Evolutionary conservation across 495 filamentous ascomycete genomes (phyloP).

Genomic region (Aspergillus haitiensis): DNA sequence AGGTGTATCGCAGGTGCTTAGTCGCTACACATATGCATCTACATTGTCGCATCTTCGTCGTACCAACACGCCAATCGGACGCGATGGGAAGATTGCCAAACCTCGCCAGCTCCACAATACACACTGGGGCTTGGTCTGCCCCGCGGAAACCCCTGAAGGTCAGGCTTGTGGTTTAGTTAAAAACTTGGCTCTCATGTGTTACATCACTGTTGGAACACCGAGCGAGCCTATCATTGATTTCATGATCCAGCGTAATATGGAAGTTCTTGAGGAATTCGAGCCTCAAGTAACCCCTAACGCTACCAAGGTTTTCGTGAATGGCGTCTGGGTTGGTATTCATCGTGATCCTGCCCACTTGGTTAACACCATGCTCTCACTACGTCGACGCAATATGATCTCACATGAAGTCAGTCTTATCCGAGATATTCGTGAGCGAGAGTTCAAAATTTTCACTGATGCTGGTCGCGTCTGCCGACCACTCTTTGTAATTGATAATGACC

Average conservation of each 20-base stretch:
- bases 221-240: constrained; percentile 89
- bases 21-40: constrained; percentile 95
- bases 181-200: constrained; percentile 97
- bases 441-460: constrained; percentile 98
- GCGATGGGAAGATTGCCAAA: constrained; percentile 98
- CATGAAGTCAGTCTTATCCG: constrained; percentile 90
- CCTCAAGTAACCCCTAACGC: constrained; percentile 83
- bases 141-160: constrained; percentile 96
- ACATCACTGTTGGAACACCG: constrained; percentile 89
- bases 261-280: constrained; percentile 94
- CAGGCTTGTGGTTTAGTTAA: constrained; percentile 99
- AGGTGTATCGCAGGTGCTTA: constrained; percentile 96
- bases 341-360: constrained; percentile 80
- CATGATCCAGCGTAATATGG: constrained; percentile 92
- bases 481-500: constrained; percentile 82
- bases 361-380: constrained; percentile 69
- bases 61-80: constrained; percentile 95
- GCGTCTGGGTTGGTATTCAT: constrained; percentile 91
- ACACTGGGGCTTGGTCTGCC: constrained; percentile 97
- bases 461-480: constrained; percentile 91
- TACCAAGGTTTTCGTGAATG: constrained; percentile 97
- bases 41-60: constrained; percentile 93
- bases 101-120: constrained; percentile 98
- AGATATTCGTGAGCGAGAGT: constrained; percentile 94
- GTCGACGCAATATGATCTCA: constrained; percentile 73